Evolutionary conservation across 371 early-diverging fungal genomes (phyloP).

Genomic region (Apophysomyces trapeziformis): DNA sequence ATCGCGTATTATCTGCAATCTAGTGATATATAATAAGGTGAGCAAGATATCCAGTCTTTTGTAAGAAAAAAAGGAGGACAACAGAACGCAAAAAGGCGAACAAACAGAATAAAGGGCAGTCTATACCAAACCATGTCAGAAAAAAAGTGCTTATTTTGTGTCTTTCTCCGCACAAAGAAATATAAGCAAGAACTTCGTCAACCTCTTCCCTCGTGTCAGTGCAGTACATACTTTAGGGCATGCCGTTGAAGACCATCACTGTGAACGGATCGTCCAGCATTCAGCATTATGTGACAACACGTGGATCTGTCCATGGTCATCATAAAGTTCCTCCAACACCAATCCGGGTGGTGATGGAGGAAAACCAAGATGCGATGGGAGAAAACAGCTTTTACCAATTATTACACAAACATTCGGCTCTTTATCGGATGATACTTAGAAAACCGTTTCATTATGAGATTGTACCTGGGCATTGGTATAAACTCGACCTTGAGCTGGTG

Average conservation of each 20-base stretch:
- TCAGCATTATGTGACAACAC: not conserved
- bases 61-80: not conserved
- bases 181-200: not conserved
- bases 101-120: not conserved
- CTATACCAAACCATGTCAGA: not conserved
- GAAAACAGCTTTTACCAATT: constrained; percentile 8
- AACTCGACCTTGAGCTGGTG: constrained; percentile 38
- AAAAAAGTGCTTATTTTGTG: not conserved
- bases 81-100: not conserved
- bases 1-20: too few species aligned
- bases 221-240: not conserved
- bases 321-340: not conserved
- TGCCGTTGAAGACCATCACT: constrained; percentile 4
- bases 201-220: not conserved
- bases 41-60: not conserved
- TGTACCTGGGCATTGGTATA: constrained; percentile 32
- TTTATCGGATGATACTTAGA: constrained; percentile 29
- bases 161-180: not conserved
- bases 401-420: constrained; percentile 28
- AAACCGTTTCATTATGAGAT: constrained; percentile 21
- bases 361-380: not conserved
- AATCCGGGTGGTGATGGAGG: not conserved
- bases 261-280: constrained; percentile 3
- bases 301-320: not conserved
- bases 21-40: not conserved